These are phyloP conservation scores for Candida sphagnicola DNA, from an alignment of 805 yeast species.

Conservation along the genomic window DNA sequence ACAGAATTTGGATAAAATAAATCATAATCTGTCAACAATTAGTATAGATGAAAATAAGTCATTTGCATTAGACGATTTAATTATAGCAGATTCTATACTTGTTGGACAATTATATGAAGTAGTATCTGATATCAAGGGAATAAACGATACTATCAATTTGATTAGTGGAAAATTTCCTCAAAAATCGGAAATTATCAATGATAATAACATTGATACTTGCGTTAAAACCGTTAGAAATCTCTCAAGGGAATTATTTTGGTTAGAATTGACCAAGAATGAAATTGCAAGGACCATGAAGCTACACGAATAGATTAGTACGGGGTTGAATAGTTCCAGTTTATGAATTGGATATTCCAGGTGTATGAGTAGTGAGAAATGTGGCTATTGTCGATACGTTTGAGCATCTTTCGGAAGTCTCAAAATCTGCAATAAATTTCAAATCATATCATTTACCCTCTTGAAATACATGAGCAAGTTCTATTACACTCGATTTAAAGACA, in stretches of 20 bases:
- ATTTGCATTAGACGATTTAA: constrained; percentile 29
- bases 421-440: constrained; percentile 4
- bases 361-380: too few relatives aligned
- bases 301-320: constrained; percentile 3
- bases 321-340: too few relatives aligned
- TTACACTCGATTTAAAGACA: too few relatives aligned
- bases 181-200: constrained; percentile 30
- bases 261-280: constrained; percentile 31
- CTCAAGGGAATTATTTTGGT: constrained; percentile 40
- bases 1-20: constrained; percentile 18
- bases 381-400: too few relatives aligned
- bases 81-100: constrained; percentile 36
- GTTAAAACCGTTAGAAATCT: constrained; percentile 32
- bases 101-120: constrained; percentile 61
- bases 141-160: constrained; percentile 61
- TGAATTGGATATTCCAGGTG: too few relatives aligned
- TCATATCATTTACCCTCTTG: too few relatives aligned
- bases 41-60: constrained; percentile 9
- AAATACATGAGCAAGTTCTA: too few relatives aligned
- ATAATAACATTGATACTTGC: constrained; percentile 28
- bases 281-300: constrained; percentile 21
- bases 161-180: constrained; percentile 48
- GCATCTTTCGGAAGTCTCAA: too few relatives aligned
- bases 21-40: constrained; percentile 17
- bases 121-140: constrained; percentile 63